phyloP scores from a whole-genome alignment of 202 grass and related monocot species.

The Schoenoplectus tabernaemontani region DNA sequence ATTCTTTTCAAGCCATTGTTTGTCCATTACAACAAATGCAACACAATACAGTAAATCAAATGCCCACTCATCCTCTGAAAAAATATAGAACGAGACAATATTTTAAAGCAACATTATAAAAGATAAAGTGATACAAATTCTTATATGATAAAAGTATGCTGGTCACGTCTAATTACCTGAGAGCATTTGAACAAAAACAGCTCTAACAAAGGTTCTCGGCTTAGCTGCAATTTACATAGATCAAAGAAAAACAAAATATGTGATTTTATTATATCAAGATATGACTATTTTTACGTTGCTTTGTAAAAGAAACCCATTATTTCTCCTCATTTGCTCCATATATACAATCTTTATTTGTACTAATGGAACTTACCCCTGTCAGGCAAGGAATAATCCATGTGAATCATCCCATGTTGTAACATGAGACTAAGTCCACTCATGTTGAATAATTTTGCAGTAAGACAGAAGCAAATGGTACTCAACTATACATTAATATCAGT shows the following conservation, averaged over 20 bases:
- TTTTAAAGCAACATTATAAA: conserved; percentile 1
- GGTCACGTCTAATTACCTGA: conserved; percentile 38
- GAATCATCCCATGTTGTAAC: neutral
- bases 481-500: neutral
- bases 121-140: neutral
- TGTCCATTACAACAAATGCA: conserved; percentile 88
- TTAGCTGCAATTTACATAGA: conserved; percentile 43
- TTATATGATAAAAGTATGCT: neutral
- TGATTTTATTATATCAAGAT: conserved; percentile 3
- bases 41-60: conserved; percentile 94
- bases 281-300: conserved; percentile 6
- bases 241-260: neutral
- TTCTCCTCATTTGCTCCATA: neutral
- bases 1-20: conserved; percentile 95
- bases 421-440: no score
- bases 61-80: conserved; percentile 85
- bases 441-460: neutral
- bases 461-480: neutral
- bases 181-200: conserved; percentile 92
- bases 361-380: neutral
- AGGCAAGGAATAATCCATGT: neutral
- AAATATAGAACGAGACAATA: neutral
- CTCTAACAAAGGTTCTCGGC: conserved; percentile 78
- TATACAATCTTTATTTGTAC: neutral
- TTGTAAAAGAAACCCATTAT: neutral